Percentiles rank a stretch among this genome's conserved stretches.
phyloP scores from a whole-genome alignment of 2,329 filamentous ascomycete genomes.

The Paramyrothecium roridum region DNA sequence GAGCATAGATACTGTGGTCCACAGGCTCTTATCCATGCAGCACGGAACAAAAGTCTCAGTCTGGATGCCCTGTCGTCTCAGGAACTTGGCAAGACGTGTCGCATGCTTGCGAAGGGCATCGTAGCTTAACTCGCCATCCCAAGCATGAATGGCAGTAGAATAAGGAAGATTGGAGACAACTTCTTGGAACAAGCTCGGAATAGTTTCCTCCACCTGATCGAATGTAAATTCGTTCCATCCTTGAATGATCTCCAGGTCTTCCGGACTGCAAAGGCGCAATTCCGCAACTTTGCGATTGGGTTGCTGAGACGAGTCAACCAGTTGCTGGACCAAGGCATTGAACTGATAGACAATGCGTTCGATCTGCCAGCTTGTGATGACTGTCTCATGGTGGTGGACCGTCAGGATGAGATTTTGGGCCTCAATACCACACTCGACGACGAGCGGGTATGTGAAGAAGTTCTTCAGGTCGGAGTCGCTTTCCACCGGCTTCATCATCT shows the following conservation, averaged over 20 bases:
- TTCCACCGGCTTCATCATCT: constrained; percentile 5
- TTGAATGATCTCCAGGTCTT: constrained; percentile 9
- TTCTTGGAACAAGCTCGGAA: constrained; percentile 4
- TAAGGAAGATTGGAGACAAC: neutral
- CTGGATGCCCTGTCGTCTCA: constrained; percentile 1
- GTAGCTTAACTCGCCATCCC: constrained; percentile 16
- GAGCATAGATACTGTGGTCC: constrained; percentile 18
- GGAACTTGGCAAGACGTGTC: constrained; percentile 2
- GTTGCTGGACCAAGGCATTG: constrained; percentile 9
- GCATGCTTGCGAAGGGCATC: constrained; percentile 1
- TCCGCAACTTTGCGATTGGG: constrained; percentile 8
- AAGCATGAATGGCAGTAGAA: constrained; percentile 8
- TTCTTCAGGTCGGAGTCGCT: constrained; percentile 1
- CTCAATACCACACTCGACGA: constrained; percentile 15
- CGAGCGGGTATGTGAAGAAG: constrained; percentile 20
- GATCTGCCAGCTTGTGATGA: constrained; percentile 10
- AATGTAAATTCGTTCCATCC: constrained; percentile 5
- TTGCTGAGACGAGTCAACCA: constrained; percentile 5
- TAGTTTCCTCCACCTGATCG: neutral
- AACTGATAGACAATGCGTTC: constrained; percentile 11
- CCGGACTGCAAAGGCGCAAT: constrained; percentile 5
- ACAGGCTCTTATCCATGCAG: constrained; percentile 19
- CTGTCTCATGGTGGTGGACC: constrained; percentile 7
- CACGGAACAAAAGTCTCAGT: constrained; percentile 8
- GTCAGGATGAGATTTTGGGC: constrained; percentile 4